Conservation (phyloP, 306 rosid species). For the Trichosanthes cucumerina region DNA sequence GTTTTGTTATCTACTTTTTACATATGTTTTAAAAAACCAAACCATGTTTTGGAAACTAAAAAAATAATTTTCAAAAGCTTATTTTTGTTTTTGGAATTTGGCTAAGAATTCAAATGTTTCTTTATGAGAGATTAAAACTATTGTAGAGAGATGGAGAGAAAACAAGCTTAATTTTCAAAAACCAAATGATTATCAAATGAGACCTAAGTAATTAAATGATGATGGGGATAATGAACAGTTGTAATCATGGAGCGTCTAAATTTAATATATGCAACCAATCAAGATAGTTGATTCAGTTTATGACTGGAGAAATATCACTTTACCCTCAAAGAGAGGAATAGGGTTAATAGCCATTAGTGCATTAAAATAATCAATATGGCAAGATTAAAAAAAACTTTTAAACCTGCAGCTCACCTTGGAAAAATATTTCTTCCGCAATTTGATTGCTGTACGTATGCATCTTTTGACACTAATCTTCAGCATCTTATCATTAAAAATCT, state of each 20-base stretch:
- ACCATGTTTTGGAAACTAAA: too few species aligned
- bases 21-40: too few species aligned
- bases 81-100: too few species aligned
- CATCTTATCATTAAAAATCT: slow-evolving; percentile 85
- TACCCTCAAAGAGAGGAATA: neutral
- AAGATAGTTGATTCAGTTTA: neutral
- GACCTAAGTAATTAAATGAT: neutral
- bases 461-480: slow-evolving; percentile 71
- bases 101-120: too few species aligned
- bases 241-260: neutral
- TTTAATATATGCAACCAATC: neutral
- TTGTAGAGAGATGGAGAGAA: too few species aligned
- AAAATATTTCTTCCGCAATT: slow-evolving; percentile 75
- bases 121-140: too few species aligned
- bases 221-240: neutral
- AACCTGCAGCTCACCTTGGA: slow-evolving; percentile 47
- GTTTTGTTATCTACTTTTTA: too few species aligned
- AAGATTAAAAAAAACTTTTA: slow-evolving; percentile 7
- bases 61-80: too few species aligned
- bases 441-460: slow-evolving; percentile 61
- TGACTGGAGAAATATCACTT: slow-evolving; percentile 5
- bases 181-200: too few species aligned
- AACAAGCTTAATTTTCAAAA: too few species aligned
- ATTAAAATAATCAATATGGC: neutral
- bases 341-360: slow-evolving; percentile 9